Evolutionary conservation across 495 filamentous ascomycete genomes (phyloP).

Genomic region (Aspergillus homomorphus): DNA sequence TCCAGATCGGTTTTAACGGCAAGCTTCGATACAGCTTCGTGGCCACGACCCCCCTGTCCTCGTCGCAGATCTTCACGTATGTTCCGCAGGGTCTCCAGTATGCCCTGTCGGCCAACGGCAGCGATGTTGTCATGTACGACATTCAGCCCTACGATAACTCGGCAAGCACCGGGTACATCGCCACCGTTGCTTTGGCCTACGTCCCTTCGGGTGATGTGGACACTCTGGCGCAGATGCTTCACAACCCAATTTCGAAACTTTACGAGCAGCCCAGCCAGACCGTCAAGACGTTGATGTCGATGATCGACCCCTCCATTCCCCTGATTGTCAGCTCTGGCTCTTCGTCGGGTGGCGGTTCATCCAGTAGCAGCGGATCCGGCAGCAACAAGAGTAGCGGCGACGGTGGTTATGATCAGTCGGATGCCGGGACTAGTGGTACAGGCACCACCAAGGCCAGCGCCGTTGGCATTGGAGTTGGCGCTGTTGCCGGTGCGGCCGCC

Average conservation of each 20-base stretch:
- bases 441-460: constrained; percentile 63
- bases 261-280: constrained; percentile 62
- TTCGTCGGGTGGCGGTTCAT: constrained; percentile 26
- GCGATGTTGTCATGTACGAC: constrained; percentile 62
- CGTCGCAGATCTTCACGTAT: constrained; percentile 82
- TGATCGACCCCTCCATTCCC: constrained; percentile 84
- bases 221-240: constrained; percentile 59
- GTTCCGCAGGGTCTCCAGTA: constrained; percentile 73
- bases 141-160: constrained; percentile 78
- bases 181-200: constrained; percentile 73
- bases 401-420: constrained; percentile 27
- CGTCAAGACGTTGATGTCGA: constrained; percentile 63
- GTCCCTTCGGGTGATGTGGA: constrained; percentile 66
- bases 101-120: constrained; percentile 50
- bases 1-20: constrained; percentile 83
- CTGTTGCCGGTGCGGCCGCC: constrained; percentile 75
- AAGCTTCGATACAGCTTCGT: constrained; percentile 82
- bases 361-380: constrained; percentile 19
- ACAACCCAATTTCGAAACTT: constrained; percentile 63
- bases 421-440: constrained; percentile 47
- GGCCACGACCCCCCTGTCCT: constrained; percentile 61
- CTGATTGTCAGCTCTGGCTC: constrained; percentile 58
- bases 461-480: constrained; percentile 78
- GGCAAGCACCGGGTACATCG: constrained; percentile 67
- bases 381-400: constrained; percentile 19